These are phyloP conservation scores for Mycena metata DNA, from an alignment of 768 basidiomycete species.

Conservation along the genomic window DNA sequence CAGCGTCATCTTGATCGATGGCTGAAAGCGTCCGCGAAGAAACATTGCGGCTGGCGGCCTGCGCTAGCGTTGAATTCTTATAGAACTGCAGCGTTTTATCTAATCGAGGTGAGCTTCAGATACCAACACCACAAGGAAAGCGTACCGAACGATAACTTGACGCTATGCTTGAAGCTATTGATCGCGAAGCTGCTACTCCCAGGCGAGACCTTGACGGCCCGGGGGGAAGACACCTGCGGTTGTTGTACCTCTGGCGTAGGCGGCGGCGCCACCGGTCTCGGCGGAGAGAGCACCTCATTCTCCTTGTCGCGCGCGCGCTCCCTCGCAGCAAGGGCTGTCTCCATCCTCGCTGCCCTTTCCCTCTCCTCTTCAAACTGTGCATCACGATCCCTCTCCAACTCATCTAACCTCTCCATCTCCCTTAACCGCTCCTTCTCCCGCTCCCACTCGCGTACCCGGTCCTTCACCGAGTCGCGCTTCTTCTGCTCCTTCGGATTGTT, in stretches of 20 bases:
- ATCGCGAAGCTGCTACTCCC: constrained; percentile 54
- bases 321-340: constrained; percentile 33
- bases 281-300: constrained; percentile 40
- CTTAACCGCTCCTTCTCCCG: constrained; percentile 76
- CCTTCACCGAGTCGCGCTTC: constrained; percentile 64
- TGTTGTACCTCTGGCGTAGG: constrained; percentile 35
- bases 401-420: constrained; percentile 75
- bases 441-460: constrained; percentile 84
- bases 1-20: constrained; percentile 49
- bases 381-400: constrained; percentile 66
- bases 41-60: constrained; percentile 58
- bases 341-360: constrained; percentile 43
- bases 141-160: constrained; percentile 81
- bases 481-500: constrained; percentile 42
- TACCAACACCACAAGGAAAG: neutral
- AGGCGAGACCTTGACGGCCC: constrained; percentile 8
- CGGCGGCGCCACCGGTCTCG: constrained; percentile 28
- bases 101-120: constrained; percentile 42
- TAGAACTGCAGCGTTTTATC: constrained; percentile 78
- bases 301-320: constrained; percentile 47
- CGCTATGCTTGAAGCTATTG: constrained; percentile 72
- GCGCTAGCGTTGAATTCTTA: constrained; percentile 71
- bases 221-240: constrained; percentile 5
- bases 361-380: constrained; percentile 56
- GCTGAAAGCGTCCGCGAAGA: constrained; percentile 59